These are phyloP conservation scores for Neurospora sp. DNA, from an alignment of 495 filamentous ascomycete species.

Conservation along the genomic window DNA sequence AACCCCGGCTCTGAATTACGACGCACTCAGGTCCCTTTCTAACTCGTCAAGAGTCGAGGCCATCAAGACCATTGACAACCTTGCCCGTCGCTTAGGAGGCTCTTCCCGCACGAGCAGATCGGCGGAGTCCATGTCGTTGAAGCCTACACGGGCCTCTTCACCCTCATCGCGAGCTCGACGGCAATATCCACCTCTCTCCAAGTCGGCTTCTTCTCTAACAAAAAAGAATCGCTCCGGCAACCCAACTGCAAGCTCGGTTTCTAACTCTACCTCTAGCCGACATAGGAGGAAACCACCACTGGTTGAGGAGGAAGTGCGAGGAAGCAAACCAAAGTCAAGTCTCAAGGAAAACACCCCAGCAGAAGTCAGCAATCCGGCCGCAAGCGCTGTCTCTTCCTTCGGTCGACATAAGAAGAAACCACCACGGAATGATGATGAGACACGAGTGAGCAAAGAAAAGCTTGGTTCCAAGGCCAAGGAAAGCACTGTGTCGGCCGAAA, in stretches of 20 bases:
- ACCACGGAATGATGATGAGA: background rate
- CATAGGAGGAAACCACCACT: conserved; percentile 4
- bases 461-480: background rate
- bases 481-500: background rate
- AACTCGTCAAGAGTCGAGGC: conserved; percentile 24
- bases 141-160: background rate
- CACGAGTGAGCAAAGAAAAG: background rate
- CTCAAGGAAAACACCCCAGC: background rate
- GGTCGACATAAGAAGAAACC: background rate
- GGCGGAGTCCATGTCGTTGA: conserved; percentile 7
- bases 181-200: background rate
- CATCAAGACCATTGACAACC: conserved; percentile 23
- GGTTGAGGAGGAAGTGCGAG: background rate
- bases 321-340: background rate
- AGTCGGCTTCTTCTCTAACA: background rate
- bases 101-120: conserved; percentile 7
- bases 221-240: background rate
- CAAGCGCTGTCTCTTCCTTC: background rate
- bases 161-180: background rate
- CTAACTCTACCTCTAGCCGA: conserved; percentile 4
- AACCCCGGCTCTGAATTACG: conserved; percentile 20
- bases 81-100: conserved; percentile 21
- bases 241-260: background rate
- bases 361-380: background rate
- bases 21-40: conserved; percentile 25